Percentiles rank a stretch among this genome's conserved stretches.
phyloP scores from a whole-genome alignment of 2,329 filamentous ascomycete species.

The Trichophyton equinum region DNA sequence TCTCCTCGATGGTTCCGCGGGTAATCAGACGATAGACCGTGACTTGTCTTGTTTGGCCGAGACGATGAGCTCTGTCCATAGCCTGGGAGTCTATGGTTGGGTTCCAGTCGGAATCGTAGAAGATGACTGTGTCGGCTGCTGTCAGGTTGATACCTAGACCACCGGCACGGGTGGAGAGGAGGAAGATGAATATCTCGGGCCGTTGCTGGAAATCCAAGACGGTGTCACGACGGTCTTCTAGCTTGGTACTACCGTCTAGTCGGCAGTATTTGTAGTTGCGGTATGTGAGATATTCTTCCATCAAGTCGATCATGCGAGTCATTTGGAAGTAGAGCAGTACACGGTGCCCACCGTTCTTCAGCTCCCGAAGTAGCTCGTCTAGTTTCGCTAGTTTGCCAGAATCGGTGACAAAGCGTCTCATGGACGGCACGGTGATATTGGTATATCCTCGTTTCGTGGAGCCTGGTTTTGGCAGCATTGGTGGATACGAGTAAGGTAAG shows the following conservation, averaged over 20 bases:
- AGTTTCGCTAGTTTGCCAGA: conserved; percentile 90
- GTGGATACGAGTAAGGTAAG: conserved; percentile 42
- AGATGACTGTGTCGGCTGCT: conserved; percentile 93
- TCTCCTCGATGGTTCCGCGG: conserved; percentile 90
- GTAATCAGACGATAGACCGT: conserved; percentile 97
- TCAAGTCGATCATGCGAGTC: conserved; percentile 98
- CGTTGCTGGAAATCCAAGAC: conserved; percentile 93
- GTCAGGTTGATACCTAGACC: conserved; percentile 97
- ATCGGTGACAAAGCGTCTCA: conserved; percentile 95
- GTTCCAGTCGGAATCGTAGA: conserved; percentile 99
- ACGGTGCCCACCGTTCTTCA: conserved; percentile 86
- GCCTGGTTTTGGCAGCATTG: conserved; percentile 65
- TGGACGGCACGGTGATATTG: conserved; percentile 84
- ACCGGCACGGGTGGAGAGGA: conserved; percentile 89
- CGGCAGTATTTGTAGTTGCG: conserved; percentile 98
- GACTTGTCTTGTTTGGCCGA: conserved; percentile 90
- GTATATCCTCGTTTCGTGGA: conserved; percentile 76
- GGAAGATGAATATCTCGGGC: conserved; percentile 91
- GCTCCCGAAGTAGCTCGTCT: conserved; percentile 71
- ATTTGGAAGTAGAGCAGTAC: conserved; percentile 99
- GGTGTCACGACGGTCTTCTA: conserved; percentile 92
- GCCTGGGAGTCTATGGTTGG: conserved; percentile 97
- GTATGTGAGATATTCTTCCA: conserved; percentile 98
- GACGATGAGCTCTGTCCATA: conserved; percentile 96
- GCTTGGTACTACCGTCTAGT: conserved; percentile 89